Evolutionary conservation across 495 filamentous ascomycete species (phyloP), one percentile per base, ranked within the genome.

Genomic region (Neurospora sp.): DNA sequence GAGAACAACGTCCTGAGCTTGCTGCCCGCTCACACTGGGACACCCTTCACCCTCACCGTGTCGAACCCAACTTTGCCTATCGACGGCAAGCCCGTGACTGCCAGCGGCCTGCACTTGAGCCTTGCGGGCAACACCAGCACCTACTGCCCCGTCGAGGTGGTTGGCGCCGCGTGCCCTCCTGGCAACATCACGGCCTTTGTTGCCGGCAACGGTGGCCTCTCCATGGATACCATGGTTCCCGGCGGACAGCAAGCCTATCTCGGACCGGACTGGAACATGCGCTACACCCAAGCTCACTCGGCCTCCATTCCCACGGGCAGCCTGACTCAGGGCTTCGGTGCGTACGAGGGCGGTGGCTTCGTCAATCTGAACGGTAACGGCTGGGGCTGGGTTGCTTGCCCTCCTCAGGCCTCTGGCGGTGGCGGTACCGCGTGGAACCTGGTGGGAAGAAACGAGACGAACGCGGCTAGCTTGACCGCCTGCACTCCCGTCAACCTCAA

Each of bases 191-290:
- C 76, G 14, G 74, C 75, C 20, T 73, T 81, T 22, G 69, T 70
- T 14, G 75, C 77, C 16, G 46, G 35, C 71, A 68, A 44, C 40
- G 77, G 77, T 18, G 44, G 69, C 35, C 70, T 66, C 5, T 40
- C 69, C 44, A 79, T 81, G 80, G 74, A 76, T 53, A 86, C 87
- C 72, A 77, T 82, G 68, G 90, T 92, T 38, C 89, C 91, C 20
- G 90, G 90, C 61, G 90, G 91, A 31, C 90, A 92, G 76, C 81
- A 82, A 72, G 85, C 89, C 80, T 93, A 91, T 79, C 83, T 92
- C 41, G 79, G 76, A 20, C 81, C 86, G 5, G 77, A 82, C 37
- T 90, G 90, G 69, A 83, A 85, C 38, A 79, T 93, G 41, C 81
- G 78, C 70, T 92, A 88, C 84, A 90, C 89, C 3, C 82, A 80